Evolutionary conservation across 768 basidiomycete genomes (phyloP), one percentile per base, ranked within the genome.

Genomic region (Mycena indigotica): DNA sequence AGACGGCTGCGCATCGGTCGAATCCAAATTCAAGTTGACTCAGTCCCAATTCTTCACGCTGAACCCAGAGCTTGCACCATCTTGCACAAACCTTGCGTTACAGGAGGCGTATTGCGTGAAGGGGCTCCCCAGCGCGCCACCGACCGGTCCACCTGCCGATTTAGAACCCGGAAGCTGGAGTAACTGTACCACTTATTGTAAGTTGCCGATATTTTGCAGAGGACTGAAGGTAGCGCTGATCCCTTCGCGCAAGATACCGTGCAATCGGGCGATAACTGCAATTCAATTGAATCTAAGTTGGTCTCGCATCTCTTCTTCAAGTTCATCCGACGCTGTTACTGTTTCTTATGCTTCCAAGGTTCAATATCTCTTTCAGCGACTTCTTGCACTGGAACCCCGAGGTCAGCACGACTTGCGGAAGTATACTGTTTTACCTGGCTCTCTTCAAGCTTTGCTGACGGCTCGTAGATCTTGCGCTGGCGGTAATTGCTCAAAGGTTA

Each of bases 211-310:
- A n/a, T n/a, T n/a, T n/a, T n/a, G n/a, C n/a, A n/a, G n/a, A n/a
- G n/a, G n/a, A n/a, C n/a, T n/a, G n/a, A n/a, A n/a, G n/a, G n/a
- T n/a, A n/a, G n/a, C n/a, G n/a, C n/a, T n/a, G n/a, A n/a, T n/a
- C n/a, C n/a, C n/a, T n/a, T n/a, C n/a, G n/a, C n/a, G n/a, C n/a
- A 8, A 45, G 44, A 45, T 24, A 45, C 44, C 8, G 44, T 45
- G 6, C 44, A 45, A 45, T 45, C 44, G n/a, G 44, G 44, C 44
- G 44, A 45, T 24, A 45, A 45, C 44, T 45, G 44, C 44, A 45
- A 45, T 19, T 24, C 23, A n/a, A 45, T 45, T 19, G 44, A 45
- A 19, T n/a, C 44, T 10, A 45, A 45, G 32, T 35, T 8, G 17
- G 32, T n/a, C n/a, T n/a, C n/a, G n/a, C n/a, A n/a, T n/a, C n/a